Percentiles rank a stretch among this genome's conserved stretches.
These are phyloP conservation scores for Diaporthe sp. DNA, from an alignment of 2,329 filamentous ascomycete genomes.

Conservation along the genomic window DNA sequence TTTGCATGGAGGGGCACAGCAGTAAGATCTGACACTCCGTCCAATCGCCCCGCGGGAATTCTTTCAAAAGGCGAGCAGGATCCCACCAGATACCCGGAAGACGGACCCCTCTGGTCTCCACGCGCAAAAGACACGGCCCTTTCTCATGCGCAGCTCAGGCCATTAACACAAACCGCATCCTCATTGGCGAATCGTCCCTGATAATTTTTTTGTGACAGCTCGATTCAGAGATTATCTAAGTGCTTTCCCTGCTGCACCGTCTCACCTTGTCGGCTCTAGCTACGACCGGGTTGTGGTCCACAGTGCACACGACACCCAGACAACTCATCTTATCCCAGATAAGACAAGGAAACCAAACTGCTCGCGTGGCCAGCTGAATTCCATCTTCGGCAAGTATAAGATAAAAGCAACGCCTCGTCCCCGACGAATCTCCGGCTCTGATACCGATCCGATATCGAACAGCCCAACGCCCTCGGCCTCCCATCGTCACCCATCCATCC, in stretches of 20 bases:
- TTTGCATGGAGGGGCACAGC: conserved; percentile 12
- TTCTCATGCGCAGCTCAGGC: conserved; percentile 35
- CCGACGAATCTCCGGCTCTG: conserved; percentile 10
- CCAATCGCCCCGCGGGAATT: conserved; percentile 15
- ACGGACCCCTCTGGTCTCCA: conserved; percentile 22
- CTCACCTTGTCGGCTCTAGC: background rate
- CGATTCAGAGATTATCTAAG: background rate
- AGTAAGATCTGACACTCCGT: conserved; percentile 26
- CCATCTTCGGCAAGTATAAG: conserved; percentile 31
- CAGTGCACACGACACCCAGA: conserved; percentile 26
- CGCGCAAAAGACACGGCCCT: conserved; percentile 7
- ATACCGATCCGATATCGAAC: conserved; percentile 13
- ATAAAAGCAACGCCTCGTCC: conserved; percentile 13
- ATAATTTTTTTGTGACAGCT: conserved; percentile 27
- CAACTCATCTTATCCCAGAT: conserved; percentile 35
- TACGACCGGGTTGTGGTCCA: conserved; percentile 1
- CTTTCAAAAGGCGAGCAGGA: conserved; percentile 30
- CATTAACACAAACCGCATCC: conserved; percentile 23
- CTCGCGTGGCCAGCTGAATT: conserved; percentile 7
- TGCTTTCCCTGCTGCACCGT: background rate
- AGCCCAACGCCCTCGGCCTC: background rate
- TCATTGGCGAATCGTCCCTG: conserved; percentile 21
- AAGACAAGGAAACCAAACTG: background rate
- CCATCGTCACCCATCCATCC: conserved; percentile 3
- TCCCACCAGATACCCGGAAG: conserved; percentile 10